These are phyloP conservation scores for Aschersonia sp. DNA, from an alignment of 2,329 filamentous ascomycete species.

Conservation along the genomic window DNA sequence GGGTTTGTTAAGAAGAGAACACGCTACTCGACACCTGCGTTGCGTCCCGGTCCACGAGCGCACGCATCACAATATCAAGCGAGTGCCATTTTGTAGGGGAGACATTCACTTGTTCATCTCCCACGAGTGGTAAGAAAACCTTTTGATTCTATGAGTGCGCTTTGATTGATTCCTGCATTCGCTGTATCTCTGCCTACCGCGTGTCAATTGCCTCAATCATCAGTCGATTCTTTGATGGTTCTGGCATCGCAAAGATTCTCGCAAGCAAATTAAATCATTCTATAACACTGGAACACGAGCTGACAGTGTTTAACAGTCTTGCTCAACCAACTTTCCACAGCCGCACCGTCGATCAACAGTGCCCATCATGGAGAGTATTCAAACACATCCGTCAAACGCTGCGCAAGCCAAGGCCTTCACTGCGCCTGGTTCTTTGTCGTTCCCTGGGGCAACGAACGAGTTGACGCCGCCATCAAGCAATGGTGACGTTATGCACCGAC, in stretches of 20 bases:
- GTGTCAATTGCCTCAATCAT: conserved; percentile 8
- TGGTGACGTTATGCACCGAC: conserved; percentile 34
- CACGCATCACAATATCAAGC: conserved; percentile 7
- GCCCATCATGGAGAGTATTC: conserved; percentile 67
- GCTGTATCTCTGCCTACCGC: not conserved
- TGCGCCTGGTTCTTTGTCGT: conserved; percentile 80
- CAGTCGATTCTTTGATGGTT: no score
- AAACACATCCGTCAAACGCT: conserved; percentile 82
- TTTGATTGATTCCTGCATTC: not conserved
- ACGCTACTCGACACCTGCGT: not conserved
- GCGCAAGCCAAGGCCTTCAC: conserved; percentile 93
- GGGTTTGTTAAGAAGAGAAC: not conserved
- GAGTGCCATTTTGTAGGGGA: conserved; percentile 50
- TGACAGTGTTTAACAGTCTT: no score
- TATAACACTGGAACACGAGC: no score
- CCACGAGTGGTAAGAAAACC: conserved; percentile 46
- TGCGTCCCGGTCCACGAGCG: conserved; percentile 7
- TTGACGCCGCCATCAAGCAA: conserved; percentile 67
- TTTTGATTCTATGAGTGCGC: not conserved
- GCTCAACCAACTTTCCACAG: no score
- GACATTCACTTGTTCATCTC: conserved; percentile 99
- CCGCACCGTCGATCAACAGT: not conserved
- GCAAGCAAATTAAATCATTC: no score
- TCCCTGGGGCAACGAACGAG: conserved; percentile 71
- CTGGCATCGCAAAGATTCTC: no score